Evolutionary conservation across 78 protist species (phyloP).

Genomic region (Dictyostelium purpureum): DNA sequence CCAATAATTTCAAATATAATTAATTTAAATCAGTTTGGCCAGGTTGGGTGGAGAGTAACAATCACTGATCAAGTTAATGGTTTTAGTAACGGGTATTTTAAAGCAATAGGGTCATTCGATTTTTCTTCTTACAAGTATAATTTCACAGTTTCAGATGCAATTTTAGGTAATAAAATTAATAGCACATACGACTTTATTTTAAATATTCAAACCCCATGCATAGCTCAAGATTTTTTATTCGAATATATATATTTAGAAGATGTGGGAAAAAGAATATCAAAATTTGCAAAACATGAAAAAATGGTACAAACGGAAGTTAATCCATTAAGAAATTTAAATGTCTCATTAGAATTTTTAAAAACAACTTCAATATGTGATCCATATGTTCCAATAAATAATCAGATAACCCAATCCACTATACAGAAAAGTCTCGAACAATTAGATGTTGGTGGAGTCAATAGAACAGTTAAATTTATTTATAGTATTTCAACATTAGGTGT

Average conservation of each 20-base stretch:
- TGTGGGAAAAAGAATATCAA: background rate
- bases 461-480: background rate
- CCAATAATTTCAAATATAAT: background rate
- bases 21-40: background rate
- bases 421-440: too few species aligned
- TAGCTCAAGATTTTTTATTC: background rate
- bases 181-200: background rate
- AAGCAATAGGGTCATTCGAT: background rate
- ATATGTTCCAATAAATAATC: background rate
- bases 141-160: background rate
- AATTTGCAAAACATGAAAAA: background rate
- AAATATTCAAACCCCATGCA: background rate
- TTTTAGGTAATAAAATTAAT: background rate
- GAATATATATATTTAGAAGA: background rate
- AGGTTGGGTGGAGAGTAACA: background rate
- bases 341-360: background rate
- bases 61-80: background rate
- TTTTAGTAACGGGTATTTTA: background rate
- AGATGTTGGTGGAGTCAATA: background rate
- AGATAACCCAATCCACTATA: background rate
- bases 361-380: background rate
- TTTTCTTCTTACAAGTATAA: background rate
- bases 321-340: background rate
- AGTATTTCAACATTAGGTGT: background rate
- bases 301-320: background rate